Evolutionary conservation across 2,329 filamentous ascomycete genomes (phyloP).

Genomic region (Cladosporium sp.): DNA sequence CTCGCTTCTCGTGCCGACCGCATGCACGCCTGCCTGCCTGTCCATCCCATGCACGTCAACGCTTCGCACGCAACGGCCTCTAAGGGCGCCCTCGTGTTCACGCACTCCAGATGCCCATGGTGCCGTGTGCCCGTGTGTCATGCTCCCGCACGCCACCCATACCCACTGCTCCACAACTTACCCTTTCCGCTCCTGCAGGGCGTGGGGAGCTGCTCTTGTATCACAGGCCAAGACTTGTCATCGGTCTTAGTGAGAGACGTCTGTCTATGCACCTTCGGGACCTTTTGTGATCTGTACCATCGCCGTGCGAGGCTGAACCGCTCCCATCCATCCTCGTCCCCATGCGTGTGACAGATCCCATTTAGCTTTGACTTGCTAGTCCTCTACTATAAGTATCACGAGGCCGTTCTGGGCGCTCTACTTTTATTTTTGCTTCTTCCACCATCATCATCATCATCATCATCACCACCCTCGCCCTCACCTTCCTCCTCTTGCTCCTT

Average conservation of each 20-base stretch:
- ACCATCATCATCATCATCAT: background rate
- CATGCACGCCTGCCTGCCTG: conserved; percentile 4
- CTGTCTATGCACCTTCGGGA: conserved; percentile 2
- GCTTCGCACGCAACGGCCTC: conserved; percentile 13
- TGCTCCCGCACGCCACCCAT: conserved; percentile 13
- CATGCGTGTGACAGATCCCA: conserved; percentile 14
- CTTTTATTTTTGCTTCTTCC: background rate
- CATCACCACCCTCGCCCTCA: background rate
- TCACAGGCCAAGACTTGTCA: conserved; percentile 20
- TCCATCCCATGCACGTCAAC: conserved; percentile 17
- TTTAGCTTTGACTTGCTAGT: background rate
- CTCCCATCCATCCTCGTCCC: background rate
- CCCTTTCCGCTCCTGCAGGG: conserved; percentile 7
- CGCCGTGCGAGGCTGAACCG: conserved; percentile 16
- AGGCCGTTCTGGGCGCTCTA: background rate
- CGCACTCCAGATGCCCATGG: background rate
- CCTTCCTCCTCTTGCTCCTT: background rate
- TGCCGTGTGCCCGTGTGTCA: conserved; percentile 16
- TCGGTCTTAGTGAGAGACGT: conserved; percentile 13
- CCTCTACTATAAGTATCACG: background rate
- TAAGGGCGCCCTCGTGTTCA: conserved; percentile 11
- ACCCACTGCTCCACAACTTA: conserved; percentile 14
- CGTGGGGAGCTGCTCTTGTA: conserved; percentile 17
- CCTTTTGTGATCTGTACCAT: conserved; percentile 15
- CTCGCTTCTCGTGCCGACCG: conserved; percentile 5